Evolutionary conservation across 2,329 filamentous ascomycete species (phyloP), one percentile per base, ranked within the genome.

Genomic region (Xylaria arbuscula): DNA sequence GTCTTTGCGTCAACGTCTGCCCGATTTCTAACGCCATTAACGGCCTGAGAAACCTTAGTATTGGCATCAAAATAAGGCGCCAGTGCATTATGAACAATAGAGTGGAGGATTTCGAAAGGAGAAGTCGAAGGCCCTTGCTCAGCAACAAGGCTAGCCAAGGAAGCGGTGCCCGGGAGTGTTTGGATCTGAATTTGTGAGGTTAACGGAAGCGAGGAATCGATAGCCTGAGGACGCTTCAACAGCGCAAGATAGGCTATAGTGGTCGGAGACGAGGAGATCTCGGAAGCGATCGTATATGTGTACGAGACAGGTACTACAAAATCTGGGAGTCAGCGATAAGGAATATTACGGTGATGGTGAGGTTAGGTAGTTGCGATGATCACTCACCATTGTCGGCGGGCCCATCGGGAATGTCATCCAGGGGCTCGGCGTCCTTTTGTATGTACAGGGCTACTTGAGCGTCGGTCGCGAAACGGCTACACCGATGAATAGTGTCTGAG

Each of bases 21-120:
- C 76, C 93, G 90, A 71, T 89, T 90, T 77, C 93, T 91, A 63
- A 85, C 83, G 17, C 89, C 89, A 77, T 87, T 88, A 66, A 83
- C 83, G 59, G 88, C 82, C 77, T 93, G 92, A 75, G 93, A 91
- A 71, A 87, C 92, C 82, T 94, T 95, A 67, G 94, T 97, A 80
- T 94, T 97, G 75, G 94, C 95, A 84, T 99, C 95, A 79, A 99
- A 99, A 81, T 98, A 98, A 47, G 97, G 96, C 75, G 93, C 93
- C 78, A 99, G 85, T 73, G 93, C 94, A 79, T 94, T 91, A 81
- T 97, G 94, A 73, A 99, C 89, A 76, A 97, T 88, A 67, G 95
- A 93, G 82, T 98, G 94, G 70, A 99, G 85, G 75, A 95, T 91
- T 81, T 98, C 95, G 82, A 94, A 98, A 3, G 95, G 94, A 54